Base-by-base conservation (phyloP, 768 basidiomycete species). In the Gautieria morchelliformis region DNA sequence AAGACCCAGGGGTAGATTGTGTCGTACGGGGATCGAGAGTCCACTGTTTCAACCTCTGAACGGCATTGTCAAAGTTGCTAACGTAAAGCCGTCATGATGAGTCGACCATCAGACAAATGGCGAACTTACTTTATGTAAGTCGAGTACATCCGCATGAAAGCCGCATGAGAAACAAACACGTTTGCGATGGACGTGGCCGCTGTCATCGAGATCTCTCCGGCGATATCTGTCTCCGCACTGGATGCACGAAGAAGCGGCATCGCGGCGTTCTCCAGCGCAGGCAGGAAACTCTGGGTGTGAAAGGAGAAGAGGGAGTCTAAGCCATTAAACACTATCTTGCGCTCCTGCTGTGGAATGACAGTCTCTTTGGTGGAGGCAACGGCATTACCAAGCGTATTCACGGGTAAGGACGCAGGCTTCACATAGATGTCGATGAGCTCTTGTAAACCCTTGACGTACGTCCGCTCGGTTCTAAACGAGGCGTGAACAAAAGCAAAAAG, bases 131-230 rank as follows among this genome's bases (percentile, higher is more conserved):
- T 97, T 77, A 95, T 95, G 68, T 97, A 99, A 45, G 87, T 89
- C 33, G 93, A 93, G 69, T 99, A 99, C 88, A 98, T 97, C 74
- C 78, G 90, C 90, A 99, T 92, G 75, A 97, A 97, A 4, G 95
- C 93, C 32, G 93, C 90, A 69, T 99, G 93, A 53, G 87, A 89
- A 55, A 91, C 74, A 70, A 98, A 99, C 48, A 90, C 93, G 58
- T 85, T 79, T 7, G 90, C 94, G 39, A 99, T 86, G 14, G 81
- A 78, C 59, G 80, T 87, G 0, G 90, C 91, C 14, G 90, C 89
- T 46, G 74, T 74, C 53, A 84, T 69, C 0, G 93, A 91, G 39
- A 89, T 65, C 57, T 82, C 79, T 0, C 90, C 92, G 59, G 89
- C 85, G 4, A 75, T 71, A 64, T 93, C 90, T 17, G 75, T 72